Evolutionary conservation across 345 rosid genomes (phyloP), one percentile per base, ranked within the genome.

Genomic region (Gossypium ekmanianum): DNA sequence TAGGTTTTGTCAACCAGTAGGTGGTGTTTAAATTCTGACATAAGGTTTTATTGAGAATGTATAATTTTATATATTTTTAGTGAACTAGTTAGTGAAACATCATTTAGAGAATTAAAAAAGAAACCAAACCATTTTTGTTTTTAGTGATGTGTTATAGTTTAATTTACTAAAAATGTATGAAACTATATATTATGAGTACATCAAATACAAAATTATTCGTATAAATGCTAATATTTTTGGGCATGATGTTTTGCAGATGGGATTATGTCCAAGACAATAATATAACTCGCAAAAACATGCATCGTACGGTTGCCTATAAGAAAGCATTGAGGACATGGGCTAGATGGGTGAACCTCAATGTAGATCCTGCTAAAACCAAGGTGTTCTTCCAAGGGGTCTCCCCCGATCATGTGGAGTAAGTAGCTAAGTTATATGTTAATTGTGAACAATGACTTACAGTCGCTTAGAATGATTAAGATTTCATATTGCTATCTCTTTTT

Each of bases 161-260:
- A 34, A 34, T 34, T 34, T 34, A 34, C 39, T 34, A 6, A 34
- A 34, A 34, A 34, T 34, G 39, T 34, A 34, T 34, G 39, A 4
- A 34, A 34, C 4, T 34, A 34, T 34, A 34, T 34, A 34, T 34
- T 34, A 34, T 34, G 39, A 34, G 39, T 4, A 4, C 39, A 27
- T 27, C 29, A 27, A 27, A 27, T 27, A 27, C 29, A 27, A 27
- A 27, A 27, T 27, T 27, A 0, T 27, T 27, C 29, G 18, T 51
- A 51, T n/a, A 52, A n/a, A 52, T 52, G 56, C n/a, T 52, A 55
- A 55, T n/a, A n/a, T 17, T n/a, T 64, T 39, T 17, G 48, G 68
- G 22, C 48, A 16, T 39, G 17, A 4, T 58, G 50, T 14, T 16
- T 0, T 71, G 55, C 78, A 84, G 81, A 71, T 87, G 86, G 88